Evolutionary conservation across 2,329 filamentous ascomycete species (phyloP).

Genomic region (Diplocarpon rosae): DNA sequence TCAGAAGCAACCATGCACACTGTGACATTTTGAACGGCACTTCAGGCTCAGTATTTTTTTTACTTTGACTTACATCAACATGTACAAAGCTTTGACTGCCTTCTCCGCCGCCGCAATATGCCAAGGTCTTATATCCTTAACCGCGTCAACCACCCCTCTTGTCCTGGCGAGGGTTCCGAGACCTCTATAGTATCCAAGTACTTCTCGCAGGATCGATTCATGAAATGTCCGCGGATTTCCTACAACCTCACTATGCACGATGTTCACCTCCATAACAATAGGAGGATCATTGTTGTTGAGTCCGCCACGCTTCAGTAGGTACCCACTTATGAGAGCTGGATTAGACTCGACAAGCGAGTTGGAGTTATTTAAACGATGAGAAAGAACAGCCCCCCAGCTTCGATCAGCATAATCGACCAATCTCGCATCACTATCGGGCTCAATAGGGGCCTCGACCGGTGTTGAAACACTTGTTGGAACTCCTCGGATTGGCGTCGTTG

Average conservation of each 20-base stretch:
- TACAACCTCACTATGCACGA: conserved; percentile 41
- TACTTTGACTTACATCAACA: conserved; percentile 39
- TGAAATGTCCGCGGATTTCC: conserved; percentile 30
- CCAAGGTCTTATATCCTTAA: conserved; percentile 60
- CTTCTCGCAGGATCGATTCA: conserved; percentile 58
- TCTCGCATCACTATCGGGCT: conserved; percentile 53
- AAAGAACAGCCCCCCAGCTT: conserved; percentile 62
- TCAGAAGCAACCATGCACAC: neutral
- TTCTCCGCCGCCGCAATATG: conserved; percentile 64
- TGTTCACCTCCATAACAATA: conserved; percentile 50
- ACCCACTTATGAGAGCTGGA: conserved; percentile 51
- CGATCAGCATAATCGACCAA: conserved; percentile 65
- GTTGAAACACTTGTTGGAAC: conserved; percentile 26
- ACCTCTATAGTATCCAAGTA: conserved; percentile 56
- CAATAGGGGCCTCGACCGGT: conserved; percentile 32
- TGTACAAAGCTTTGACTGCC: conserved; percentile 53
- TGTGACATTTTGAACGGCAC: neutral
- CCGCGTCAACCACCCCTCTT: conserved; percentile 48
- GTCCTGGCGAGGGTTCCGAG: conserved; percentile 58
- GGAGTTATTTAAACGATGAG: conserved; percentile 53
- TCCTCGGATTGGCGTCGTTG: conserved; percentile 28
- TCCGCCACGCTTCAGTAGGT: conserved; percentile 53
- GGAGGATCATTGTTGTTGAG: conserved; percentile 45
- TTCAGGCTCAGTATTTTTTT: neutral
- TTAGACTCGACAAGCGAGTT: conserved; percentile 42